These are phyloP conservation scores for Penicillium sp. DNA, from an alignment of 2,329 filamentous ascomycete genomes.

Conservation along the genomic window DNA sequence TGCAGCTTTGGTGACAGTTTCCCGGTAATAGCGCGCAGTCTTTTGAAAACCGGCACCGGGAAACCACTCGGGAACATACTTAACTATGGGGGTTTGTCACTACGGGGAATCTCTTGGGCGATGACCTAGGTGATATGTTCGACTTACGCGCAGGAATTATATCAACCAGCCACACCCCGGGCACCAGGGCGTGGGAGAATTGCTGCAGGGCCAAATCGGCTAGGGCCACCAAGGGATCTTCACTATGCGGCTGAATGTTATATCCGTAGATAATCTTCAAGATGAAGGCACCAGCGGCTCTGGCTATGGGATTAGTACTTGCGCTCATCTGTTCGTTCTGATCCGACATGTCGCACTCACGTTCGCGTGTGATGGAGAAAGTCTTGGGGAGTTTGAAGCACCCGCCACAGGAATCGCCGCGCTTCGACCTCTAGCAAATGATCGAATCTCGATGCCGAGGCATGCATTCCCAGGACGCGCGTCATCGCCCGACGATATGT, in stretches of 20 bases:
- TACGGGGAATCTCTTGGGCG: too few species aligned
- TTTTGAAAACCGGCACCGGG: conserved; percentile 48
- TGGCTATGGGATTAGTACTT: conserved; percentile 11
- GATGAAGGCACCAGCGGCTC: conserved; percentile 42
- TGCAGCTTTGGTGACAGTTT: conserved; percentile 30
- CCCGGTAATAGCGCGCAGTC: conserved; percentile 39
- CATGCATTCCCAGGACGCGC: conserved; percentile 43
- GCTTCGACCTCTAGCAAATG: conserved; percentile 47
- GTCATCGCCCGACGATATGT: conserved; percentile 48
- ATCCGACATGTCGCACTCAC: too few species aligned
- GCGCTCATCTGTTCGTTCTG: too few species aligned
- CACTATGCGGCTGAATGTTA: conserved; percentile 37
- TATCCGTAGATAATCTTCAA: conserved; percentile 51
- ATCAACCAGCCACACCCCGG: conserved; percentile 49
- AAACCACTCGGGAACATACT: conserved; percentile 46
- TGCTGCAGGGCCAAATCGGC: conserved; percentile 40
- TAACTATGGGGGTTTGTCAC: conserved; percentile 24
- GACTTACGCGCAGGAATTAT: conserved; percentile 44
- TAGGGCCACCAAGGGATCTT: conserved; percentile 47
- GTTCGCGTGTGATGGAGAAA: conserved; percentile 45
- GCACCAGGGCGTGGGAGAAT: conserved; percentile 42
- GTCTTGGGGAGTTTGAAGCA: conserved; percentile 40
- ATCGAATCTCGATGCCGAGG: conserved; percentile 40
- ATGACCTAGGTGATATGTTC: too few species aligned
- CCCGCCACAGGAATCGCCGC: conserved; percentile 44